Evolutionary conservation across 139 green algal genomes (phyloP), one percentile per base, ranked within the genome.

Genomic region (Chlorella sp.): DNA sequence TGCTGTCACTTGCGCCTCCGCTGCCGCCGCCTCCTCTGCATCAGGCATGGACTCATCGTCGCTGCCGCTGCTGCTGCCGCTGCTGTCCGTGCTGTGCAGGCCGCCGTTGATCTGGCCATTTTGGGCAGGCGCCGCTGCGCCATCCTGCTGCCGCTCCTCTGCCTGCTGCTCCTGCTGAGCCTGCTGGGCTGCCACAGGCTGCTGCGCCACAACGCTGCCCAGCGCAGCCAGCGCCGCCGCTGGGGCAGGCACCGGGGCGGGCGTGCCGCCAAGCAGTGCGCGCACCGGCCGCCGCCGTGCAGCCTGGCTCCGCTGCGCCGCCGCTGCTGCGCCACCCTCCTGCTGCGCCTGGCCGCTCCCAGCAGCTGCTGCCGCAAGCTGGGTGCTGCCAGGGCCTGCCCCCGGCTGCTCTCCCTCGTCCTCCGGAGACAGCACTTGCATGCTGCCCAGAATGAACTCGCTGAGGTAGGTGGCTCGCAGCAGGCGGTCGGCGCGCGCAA

Each of bases 391-490:
- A 3, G 17, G n/a, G 3, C 65, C 26, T 44, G 34, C 9, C n/a
- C 7, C 17, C 44, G 72, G 44, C 47, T 60, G 44, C 65, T 75
- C 70, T n/a, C n/a, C n/a, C 21, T 56, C 69, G 1, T 72, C 70
- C 25, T 25, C 85, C 34, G 91, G 91, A 64, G 79, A 26, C 78
- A 98, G 83, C 56, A 98, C 92, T 60, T 60, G 51, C 70, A 78
- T 56, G 70, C 70, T 56, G 47, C 94, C 88, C 47, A 99, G 88
- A 1, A 93, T 94, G 87, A 96, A 98, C 82, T 99, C 96, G 4
- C 98, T 83, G 26, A 99, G 75, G 90, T 91, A 97, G 25, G 93
- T 94, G 76, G 91, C 91, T 20, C 93, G 88, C 80, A 95, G 47
- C 82, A 99, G 90, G 1, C 95, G 93, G 82, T 98, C 94, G 25